Evolutionary conservation across 108 stramenopile species (phyloP), one percentile per base, ranked within the genome.

Genomic region (Cyclotella sp.): DNA sequence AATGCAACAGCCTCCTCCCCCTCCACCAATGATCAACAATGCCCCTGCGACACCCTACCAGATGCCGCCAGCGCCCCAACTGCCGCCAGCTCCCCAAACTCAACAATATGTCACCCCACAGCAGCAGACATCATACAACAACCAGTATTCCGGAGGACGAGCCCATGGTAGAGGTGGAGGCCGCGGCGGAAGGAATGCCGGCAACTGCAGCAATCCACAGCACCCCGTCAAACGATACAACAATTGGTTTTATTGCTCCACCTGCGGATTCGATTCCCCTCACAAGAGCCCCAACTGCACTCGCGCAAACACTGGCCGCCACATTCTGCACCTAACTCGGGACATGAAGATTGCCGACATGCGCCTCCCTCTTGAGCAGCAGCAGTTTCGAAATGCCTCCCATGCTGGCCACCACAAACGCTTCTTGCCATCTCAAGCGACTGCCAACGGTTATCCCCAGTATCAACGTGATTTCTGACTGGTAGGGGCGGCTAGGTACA

Each of bases 311-410:
- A n/a, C 52, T 53, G 18, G 9, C 52, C 15, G 7, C n/a, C 21
- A 45, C 52, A 14, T n/a, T n/a, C n/a, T 19, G 15, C n/a, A n/a
- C 18, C 52, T 53, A 18, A 53, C 52, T 19, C 52, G 52, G 11
- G 52, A 53, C 6, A 53, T 53, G 52, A 53, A 53, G 52, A 53
- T 53, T 53, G 52, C 9, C 14, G 52, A 53, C 18, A 53, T 53
- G 52, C 7, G 21, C 52, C 9, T 7, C 7, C 52, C 52, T 6
- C n/a, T 6, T 7, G 14, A 53, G 14, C 9, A 18, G 52, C 52
- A 53, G 21, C 52, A 53, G 18, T 53, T 19, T 53, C n/a, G n/a
- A n/a, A n/a, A n/a, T n/a, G n/a, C n/a, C n/a, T n/a, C n/a, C n/a
- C n/a, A n/a, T n/a, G n/a, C n/a, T n/a, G n/a, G n/a, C n/a, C n/a